Base-by-base conservation (phyloP, 129 eudicot species). In the Erigeron canadensis region DNA sequence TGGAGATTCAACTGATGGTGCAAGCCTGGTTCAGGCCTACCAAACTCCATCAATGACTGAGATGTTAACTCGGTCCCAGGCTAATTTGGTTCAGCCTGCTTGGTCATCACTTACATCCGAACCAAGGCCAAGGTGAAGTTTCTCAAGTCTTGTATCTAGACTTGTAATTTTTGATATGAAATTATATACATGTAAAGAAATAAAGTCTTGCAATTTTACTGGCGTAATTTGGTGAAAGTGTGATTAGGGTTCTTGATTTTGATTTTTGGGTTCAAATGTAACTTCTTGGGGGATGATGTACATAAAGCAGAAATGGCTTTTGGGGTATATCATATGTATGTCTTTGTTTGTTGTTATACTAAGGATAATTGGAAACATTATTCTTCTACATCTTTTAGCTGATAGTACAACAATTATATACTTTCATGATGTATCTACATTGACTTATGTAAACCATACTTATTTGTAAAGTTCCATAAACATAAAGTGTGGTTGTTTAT, bases 21-120 rank as follows among this genome's bases (percentile, higher is more conserved):
- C 92, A 13, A 88, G 88, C 59, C 75, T 84, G 10, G 72, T 86
- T 63, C 92, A 84, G 18, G 70, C 97, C 19, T 90, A 87, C 73
- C 95, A 85, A 69, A 90, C 97, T 64, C 97, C 83, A 39, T 87
- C 87, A 5, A 89, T 89, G 96, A 28, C 71, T 0, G 88, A 89
- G 73, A 89, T 89, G 96, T 82, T 89, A 10, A 80, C 58, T 72
- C 90, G 86, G 34, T 89, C 96, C 64, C 93, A 84, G 60, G 94
- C 96, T 62, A 41, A 82, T 8, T 42, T 75, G 16, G 56, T 80
- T 69, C 71, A 69, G 10, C 83, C 83, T 2, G 38, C 44, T 10
- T 67, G 80, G 81, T 39, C 88, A 16, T 67, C 81, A 18, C 22
- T 70, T 13, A 40, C 70, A 38, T 46, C 67, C 5, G 81, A 66